A percentile compares a stretch with the other conserved stretches of the same genome.
These are phyloP conservation scores for Biscutella auriculata DNA, from an alignment of 441 rosid genomes.

Conservation along the genomic window DNA sequence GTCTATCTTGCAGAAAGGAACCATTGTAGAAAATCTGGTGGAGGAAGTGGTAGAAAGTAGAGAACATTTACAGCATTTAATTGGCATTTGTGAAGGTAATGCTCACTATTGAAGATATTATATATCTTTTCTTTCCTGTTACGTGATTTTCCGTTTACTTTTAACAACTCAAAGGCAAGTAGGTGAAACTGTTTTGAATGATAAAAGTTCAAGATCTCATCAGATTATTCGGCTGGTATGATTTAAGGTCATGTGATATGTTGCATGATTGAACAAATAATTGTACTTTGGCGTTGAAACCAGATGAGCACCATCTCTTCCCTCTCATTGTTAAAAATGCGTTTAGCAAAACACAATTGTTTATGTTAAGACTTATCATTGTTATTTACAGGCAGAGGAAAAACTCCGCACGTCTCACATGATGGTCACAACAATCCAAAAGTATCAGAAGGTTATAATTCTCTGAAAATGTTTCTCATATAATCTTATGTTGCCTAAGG, in stretches of 20 bases:
- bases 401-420: too few relatives aligned
- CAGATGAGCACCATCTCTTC: too few relatives aligned
- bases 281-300: too few relatives aligned
- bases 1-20: slow-evolving; percentile 58
- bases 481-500: background rate
- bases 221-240: slow-evolving; percentile 88
- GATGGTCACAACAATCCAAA: slow-evolving; percentile 61
- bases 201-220: slow-evolving; percentile 91
- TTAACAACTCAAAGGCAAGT: slow-evolving; percentile 87
- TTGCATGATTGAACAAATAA: background rate
- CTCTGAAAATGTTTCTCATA: slow-evolving; percentile 2
- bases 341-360: too few relatives aligned
- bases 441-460: slow-evolving; percentile 73
- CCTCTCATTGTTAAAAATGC: too few relatives aligned
- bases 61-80: slow-evolving; percentile 62
- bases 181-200: slow-evolving; percentile 81
- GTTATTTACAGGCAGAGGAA: too few relatives aligned
- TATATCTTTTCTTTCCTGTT: background rate
- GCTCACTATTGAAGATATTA: background rate
- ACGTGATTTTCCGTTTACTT: slow-evolving; percentile 7
- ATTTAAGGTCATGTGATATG: background rate
- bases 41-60: slow-evolving; percentile 69
- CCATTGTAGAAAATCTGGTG: slow-evolving; percentile 64
- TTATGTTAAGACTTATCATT: too few relatives aligned
- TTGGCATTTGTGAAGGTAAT: slow-evolving; percentile 77